These are phyloP conservation scores for Beauveria brongniartii DNA, from an alignment of 2,329 filamentous ascomycete genomes.

Conservation along the genomic window DNA sequence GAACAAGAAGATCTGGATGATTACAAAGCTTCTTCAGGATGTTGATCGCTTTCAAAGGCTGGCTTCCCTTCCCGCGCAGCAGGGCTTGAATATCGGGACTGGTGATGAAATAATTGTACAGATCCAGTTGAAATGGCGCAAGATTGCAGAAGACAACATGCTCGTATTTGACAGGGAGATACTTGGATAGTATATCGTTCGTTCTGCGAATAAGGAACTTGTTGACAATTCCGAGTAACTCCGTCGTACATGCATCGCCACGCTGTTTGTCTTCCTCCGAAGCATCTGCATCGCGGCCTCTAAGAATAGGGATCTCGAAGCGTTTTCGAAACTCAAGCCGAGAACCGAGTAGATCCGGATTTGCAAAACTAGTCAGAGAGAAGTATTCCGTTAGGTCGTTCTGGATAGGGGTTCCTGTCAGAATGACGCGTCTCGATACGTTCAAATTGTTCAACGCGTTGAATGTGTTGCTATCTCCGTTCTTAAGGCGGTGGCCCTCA, in stretches of 20 bases:
- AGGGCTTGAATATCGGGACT: constrained; percentile 91
- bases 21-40: constrained; percentile 98
- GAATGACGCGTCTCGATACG: constrained; percentile 82
- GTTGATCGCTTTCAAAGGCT: constrained; percentile 92
- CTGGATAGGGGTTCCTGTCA: constrained; percentile 95
- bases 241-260: constrained; percentile 74
- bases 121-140: constrained; percentile 80
- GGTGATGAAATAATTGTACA: constrained; percentile 96
- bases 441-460: constrained; percentile 84
- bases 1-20: constrained; percentile 84
- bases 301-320: constrained; percentile 86
- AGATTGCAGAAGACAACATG: constrained; percentile 98
- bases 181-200: constrained; percentile 97
- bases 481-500: constrained; percentile 93
- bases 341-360: constrained; percentile 83
- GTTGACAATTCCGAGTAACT: constrained; percentile 80
- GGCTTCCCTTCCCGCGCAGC: constrained; percentile 86
- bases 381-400: constrained; percentile 99
- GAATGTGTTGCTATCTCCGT: constrained; percentile 93
- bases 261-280: constrained; percentile 73
- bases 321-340: constrained; percentile 87
- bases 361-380: constrained; percentile 90
- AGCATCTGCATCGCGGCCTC: constrained; percentile 83
- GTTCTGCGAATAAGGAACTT: constrained; percentile 97
- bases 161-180: constrained; percentile 96